Percentiles rank a stretch among this genome's conserved stretches.
These are phyloP conservation scores for Russula lepida DNA, from an alignment of 768 basidiomycete genomes.

Conservation along the genomic window DNA sequence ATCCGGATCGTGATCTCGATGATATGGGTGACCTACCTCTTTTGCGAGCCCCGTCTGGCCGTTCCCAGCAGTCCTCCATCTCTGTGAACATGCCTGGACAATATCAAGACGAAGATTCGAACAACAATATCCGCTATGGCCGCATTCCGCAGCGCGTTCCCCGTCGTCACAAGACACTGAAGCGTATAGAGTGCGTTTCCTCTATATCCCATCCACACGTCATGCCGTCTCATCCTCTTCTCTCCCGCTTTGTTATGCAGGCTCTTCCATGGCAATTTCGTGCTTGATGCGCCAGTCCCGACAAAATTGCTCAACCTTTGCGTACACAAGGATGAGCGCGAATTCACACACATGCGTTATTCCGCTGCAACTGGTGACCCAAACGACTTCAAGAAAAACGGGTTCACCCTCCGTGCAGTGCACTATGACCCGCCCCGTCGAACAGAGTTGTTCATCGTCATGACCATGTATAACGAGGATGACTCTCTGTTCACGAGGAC, in stretches of 20 bases:
- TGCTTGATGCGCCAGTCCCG: constrained; percentile 84
- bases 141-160: constrained; percentile 86
- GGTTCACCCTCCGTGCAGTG: constrained; percentile 85
- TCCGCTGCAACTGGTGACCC: constrained; percentile 94
- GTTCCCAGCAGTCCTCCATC: constrained; percentile 18
- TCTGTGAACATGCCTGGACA: constrained; percentile 38
- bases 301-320: constrained; percentile 86
- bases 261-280: constrained; percentile 89
- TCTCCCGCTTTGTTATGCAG: constrained; percentile 27
- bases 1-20: constrained; percentile 25
- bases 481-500: constrained; percentile 86
- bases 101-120: constrained; percentile 32
- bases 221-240: background rate
- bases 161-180: constrained; percentile 86
- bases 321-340: constrained; percentile 65
- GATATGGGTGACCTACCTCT: constrained; percentile 65
- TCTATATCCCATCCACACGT: background rate
- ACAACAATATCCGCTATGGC: constrained; percentile 75
- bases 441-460: constrained; percentile 93
- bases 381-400: constrained; percentile 73
- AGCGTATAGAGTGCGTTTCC: constrained; percentile 71
- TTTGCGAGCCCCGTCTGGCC: constrained; percentile 27
- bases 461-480: constrained; percentile 98
- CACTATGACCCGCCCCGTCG: constrained; percentile 85
- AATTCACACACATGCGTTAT: constrained; percentile 95